Evolutionary conservation across 176 grass and related monocot species (phyloP).

Genomic region (Hordeum marinum): DNA sequence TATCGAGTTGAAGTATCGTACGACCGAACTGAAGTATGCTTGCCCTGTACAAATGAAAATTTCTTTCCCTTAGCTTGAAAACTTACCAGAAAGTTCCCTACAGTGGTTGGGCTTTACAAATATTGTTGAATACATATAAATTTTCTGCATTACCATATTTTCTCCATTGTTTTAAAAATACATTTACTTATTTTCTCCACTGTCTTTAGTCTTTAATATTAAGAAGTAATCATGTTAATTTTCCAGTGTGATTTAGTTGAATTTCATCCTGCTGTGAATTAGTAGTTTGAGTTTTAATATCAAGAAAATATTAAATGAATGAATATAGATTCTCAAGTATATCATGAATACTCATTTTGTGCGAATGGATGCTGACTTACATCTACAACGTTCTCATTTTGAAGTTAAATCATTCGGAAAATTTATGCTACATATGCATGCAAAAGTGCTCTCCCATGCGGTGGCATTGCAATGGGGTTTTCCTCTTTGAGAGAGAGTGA

Average conservation of each 20-base stretch:
- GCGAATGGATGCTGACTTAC: not conserved
- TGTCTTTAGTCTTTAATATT: not conserved
- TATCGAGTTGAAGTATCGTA: not conserved
- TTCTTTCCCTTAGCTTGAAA: not conserved
- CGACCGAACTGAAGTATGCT: not conserved
- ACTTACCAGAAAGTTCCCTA: not conserved
- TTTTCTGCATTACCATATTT: not conserved
- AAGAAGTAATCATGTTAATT: not conserved
- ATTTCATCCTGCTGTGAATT: not conserved
- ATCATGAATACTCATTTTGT: not conserved
- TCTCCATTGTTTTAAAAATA: not conserved
- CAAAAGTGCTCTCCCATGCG: not conserved
- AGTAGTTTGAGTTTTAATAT: not conserved
- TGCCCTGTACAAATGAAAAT: not conserved
- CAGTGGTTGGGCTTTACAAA: not conserved
- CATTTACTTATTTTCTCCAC: not conserved
- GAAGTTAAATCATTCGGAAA: conserved; percentile 10
- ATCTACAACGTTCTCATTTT: not conserved
- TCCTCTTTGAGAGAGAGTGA: too few species aligned
- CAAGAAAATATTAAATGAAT: not conserved
- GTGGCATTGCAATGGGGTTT: not conserved
- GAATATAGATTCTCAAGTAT: not conserved
- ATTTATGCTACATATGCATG: not conserved
- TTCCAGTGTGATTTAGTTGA: not conserved
- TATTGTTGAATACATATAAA: not conserved